Base-by-base conservation (phyloP, 2,329 filamentous ascomycete genomes). In the Colletotrichum paranaense region DNA sequence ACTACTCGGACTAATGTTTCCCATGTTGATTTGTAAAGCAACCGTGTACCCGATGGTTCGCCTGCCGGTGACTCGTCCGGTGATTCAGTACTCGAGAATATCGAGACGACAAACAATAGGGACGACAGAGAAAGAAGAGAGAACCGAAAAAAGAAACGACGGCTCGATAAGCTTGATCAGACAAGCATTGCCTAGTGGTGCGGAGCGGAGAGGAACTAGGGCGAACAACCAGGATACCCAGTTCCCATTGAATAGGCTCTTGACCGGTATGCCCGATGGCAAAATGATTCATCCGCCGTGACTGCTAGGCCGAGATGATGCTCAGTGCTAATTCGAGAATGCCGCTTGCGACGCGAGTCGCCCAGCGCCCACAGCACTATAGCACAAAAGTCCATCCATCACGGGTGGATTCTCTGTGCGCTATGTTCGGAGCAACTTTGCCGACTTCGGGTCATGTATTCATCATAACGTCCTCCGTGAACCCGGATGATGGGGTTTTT, bases 11-110 rank as follows among this genome's bases (percentile, higher is more conserved):
- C 66, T 42, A 57, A 70, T 35, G 26, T 69, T 53, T 42, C 22
- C 32, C 70, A 56, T 57, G 24, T 52, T 71, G 60, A 73, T 73
- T 73, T 73, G 71, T 73, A 73, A 66, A 73, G 46, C 42, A 62
- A 57, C 67, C 55, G 62, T 70, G 67, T 57, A 12, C 8, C 55
- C 9, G 14, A 52, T n/a, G 14, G 58, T 57, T 70, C 35, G 32
- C 46, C 32, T 65, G 19, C 56, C 56, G 56, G 67, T 70, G 67
- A 62, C 67, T 68, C 59, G 53, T 64, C 56, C 56, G 60, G 14
- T 9, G 24, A 24, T 46, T 42, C 62, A 49, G 60, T 26, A 30
- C 53, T 66, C n/a, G 32, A 35, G 24, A 35, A 24, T 38, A 14
- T 42, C 38, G 52, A 57, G 55, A 28, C 22, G 19, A 24, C n/a